These are phyloP conservation scores for Pilatotrama ljubarskyi DNA, from an alignment of 768 basidiomycete species.

Conservation along the genomic window DNA sequence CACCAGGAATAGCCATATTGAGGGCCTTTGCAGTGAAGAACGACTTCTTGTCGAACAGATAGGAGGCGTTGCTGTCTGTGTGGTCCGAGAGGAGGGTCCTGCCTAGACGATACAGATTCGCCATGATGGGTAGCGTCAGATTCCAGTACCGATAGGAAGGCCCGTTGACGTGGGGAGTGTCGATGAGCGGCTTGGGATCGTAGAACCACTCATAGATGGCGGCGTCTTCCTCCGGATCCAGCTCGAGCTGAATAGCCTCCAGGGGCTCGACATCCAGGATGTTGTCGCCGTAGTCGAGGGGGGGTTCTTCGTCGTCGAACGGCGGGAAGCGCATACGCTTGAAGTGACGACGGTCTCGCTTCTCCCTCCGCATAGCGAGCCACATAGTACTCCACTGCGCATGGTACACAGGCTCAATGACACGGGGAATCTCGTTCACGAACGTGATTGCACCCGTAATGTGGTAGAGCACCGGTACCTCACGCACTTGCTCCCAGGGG, in stretches of 20 bases:
- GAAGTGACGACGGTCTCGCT: slow-evolving; percentile 97
- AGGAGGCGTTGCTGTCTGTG: slow-evolving; percentile 86
- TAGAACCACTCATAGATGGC: slow-evolving; percentile 99
- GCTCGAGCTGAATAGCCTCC: slow-evolving; percentile 95
- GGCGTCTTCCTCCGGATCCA: slow-evolving; percentile 88
- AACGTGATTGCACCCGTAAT: slow-evolving; percentile 99
- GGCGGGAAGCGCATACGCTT: slow-evolving; percentile 99
- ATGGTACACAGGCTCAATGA: slow-evolving; percentile 97
- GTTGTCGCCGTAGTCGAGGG: slow-evolving; percentile 98
- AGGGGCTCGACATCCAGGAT: slow-evolving; percentile 96
- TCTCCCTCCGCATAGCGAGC: slow-evolving; percentile 98
- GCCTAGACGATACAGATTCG: slow-evolving; percentile 93
- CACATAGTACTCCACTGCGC: slow-evolving; percentile 99
- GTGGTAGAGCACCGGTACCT: slow-evolving; percentile 97
- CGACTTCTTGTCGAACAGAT: slow-evolving; percentile 95
- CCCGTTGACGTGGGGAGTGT: slow-evolving; percentile 90
- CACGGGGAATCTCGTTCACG: slow-evolving; percentile 95
- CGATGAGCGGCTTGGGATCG: slow-evolving; percentile 91
- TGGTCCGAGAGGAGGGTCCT: slow-evolving; percentile 92
- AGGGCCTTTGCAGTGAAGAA: slow-evolving; percentile 99
- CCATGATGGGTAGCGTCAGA: slow-evolving; percentile 91
- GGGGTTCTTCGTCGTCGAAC: slow-evolving; percentile 99
- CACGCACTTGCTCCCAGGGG: slow-evolving; percentile 99
- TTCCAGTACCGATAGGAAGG: slow-evolving; percentile 93
- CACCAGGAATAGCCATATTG: slow-evolving; percentile 96